These are phyloP conservation scores for Boletus sp. DNA, from an alignment of 1,284 basidiomycete genomes.

Conservation along the genomic window DNA sequence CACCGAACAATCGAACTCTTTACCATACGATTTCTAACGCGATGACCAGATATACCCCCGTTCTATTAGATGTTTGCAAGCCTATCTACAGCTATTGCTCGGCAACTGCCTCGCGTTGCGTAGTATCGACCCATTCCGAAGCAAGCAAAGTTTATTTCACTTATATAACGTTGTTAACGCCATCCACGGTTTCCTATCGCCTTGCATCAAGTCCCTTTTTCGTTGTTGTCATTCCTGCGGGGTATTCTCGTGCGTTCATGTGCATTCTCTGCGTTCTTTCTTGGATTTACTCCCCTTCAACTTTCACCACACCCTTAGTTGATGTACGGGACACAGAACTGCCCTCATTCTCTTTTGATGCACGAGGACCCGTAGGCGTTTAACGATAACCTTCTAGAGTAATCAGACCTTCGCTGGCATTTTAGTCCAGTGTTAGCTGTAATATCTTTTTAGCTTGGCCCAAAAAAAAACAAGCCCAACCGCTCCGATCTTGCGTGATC, in stretches of 20 bases:
- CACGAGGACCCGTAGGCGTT: slow-evolving; percentile 15
- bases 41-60: slow-evolving; percentile 35
- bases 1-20: slow-evolving; percentile 19
- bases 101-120: slow-evolving; percentile 23
- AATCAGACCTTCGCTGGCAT: slow-evolving; percentile 26
- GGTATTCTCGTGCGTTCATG: slow-evolving; percentile 21
- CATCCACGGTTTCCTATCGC: slow-evolving; percentile 25
- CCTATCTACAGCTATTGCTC: slow-evolving; percentile 35
- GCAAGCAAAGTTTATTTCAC: slow-evolving; percentile 36
- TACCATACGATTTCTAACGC: slow-evolving; percentile 35
- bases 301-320: slow-evolving; percentile 6
- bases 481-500: background rate
- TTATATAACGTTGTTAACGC: slow-evolving; percentile 35
- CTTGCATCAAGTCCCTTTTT: slow-evolving; percentile 26
- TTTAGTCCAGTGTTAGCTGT: slow-evolving; percentile 28
- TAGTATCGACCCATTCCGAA: slow-evolving; percentile 24
- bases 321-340: slow-evolving; percentile 17
- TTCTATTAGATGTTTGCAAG: slow-evolving; percentile 34
- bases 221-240: slow-evolving; percentile 17
- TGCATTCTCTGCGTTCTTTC: slow-evolving; percentile 23
- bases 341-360: slow-evolving; percentile 11
- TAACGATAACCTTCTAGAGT: slow-evolving; percentile 26
- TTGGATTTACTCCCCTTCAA: slow-evolving; percentile 22
- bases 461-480: slow-evolving; percentile 7
- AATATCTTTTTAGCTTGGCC: slow-evolving; percentile 23